These are phyloP conservation scores for Mycosphaerelloides madeirae DNA, from an alignment of 2,329 filamentous ascomycete genomes.

Conservation along the genomic window DNA sequence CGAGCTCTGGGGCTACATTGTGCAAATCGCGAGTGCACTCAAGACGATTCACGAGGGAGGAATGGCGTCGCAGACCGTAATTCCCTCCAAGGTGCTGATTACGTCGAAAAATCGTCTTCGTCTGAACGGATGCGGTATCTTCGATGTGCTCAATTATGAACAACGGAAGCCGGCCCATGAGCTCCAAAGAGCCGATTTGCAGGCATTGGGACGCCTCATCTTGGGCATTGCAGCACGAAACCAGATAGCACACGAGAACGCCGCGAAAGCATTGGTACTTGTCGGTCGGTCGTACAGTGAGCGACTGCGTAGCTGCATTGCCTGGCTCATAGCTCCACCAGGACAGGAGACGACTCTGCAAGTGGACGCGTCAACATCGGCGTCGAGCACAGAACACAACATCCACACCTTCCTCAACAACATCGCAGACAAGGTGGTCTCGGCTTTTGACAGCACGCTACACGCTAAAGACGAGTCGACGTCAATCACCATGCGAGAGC, in stretches of 20 bases:
- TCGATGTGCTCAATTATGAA: conserved; percentile 86
- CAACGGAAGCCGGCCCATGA: conserved; percentile 63
- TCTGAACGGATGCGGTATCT: conserved; percentile 78
- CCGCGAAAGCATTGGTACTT: conserved; percentile 68
- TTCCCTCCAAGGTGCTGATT: conserved; percentile 80
- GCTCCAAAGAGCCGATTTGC: conserved; percentile 80
- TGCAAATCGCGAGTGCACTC: conserved; percentile 83
- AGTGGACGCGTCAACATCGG: conserved; percentile 3
- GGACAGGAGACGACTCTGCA: not conserved
- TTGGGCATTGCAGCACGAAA: conserved; percentile 67
- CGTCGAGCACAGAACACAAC: conserved; percentile 51
- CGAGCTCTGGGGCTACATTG: conserved; percentile 84
- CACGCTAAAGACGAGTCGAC: conserved; percentile 72
- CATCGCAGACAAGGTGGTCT: conserved; percentile 72
- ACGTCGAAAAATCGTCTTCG: conserved; percentile 88
- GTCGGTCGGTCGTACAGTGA: conserved; percentile 71
- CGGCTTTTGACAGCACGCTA: conserved; percentile 71
- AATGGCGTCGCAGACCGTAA: conserved; percentile 79
- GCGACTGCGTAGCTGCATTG: conserved; percentile 71
- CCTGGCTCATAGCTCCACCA: conserved; percentile 72
- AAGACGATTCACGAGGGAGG: conserved; percentile 77
- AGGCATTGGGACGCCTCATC: conserved; percentile 77
- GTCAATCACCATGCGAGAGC: conserved; percentile 68
- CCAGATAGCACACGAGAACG: conserved; percentile 50
- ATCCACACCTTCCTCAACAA: conserved; percentile 75